phyloP scores from a whole-genome alignment of 352 stramenopile genomes.

The Globisporangium emineosum region DNA sequence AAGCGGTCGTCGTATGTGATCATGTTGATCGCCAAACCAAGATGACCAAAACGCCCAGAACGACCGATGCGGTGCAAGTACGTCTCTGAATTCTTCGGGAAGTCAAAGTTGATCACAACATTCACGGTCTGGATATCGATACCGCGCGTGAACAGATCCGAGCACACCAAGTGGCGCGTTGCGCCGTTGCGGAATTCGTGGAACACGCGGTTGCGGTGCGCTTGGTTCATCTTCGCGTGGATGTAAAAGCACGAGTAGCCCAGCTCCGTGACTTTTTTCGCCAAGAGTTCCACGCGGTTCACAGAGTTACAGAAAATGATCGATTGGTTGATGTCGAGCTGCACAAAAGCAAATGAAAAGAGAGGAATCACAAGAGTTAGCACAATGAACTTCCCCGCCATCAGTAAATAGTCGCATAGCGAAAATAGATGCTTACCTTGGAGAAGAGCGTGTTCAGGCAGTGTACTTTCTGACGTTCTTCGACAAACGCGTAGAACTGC shows the following conservation, averaged over 20 bases:
- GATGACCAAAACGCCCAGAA: constrained; percentile 97
- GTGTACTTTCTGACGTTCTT: constrained; percentile 99
- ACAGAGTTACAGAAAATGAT: constrained; percentile 99
- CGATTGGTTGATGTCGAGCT: constrained; percentile 99
- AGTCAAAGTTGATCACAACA: constrained; percentile 99
- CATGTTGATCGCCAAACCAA: constrained; percentile 99
- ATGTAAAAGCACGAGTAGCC: constrained; percentile 99
- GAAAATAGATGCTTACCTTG: constrained; percentile 40
- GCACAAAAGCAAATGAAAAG: constrained; percentile 21
- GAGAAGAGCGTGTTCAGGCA: constrained; percentile 99
- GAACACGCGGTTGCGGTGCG: constrained; percentile 99
- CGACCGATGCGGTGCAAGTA: constrained; percentile 99
- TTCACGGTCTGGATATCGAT: constrained; percentile 99
- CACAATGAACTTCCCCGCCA: neutral
- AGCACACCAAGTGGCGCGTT: constrained; percentile 97
- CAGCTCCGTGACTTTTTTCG: constrained; percentile 99
- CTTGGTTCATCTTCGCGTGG: constrained; percentile 99
- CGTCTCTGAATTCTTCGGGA: constrained; percentile 99
- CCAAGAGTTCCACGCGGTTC: constrained; percentile 98
- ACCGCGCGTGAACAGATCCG: constrained; percentile 98
- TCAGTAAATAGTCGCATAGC: neutral
- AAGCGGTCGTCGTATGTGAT: constrained; percentile 99
- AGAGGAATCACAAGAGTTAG: neutral
- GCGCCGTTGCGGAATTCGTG: constrained; percentile 99
- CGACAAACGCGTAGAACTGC: constrained; percentile 99